Conservation (phyloP, 495 filamentous ascomycete genomes). For the Xylaria flabelliformis region DNA sequence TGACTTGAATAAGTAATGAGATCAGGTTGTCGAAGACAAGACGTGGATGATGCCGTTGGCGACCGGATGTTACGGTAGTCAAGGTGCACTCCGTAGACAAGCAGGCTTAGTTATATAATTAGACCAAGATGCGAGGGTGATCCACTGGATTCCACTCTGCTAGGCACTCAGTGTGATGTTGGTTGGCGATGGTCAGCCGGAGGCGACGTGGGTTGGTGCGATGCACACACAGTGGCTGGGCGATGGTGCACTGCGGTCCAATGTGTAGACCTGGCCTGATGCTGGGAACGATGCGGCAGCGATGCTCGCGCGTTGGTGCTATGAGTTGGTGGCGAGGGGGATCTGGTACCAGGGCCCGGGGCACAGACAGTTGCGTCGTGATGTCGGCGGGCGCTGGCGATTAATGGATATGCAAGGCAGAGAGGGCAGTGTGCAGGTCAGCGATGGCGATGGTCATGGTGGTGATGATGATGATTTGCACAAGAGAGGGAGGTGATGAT, state of each 20-base stretch:
- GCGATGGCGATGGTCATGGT: constrained; percentile 23
- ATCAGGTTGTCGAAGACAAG: constrained; percentile 21
- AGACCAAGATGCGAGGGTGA: constrained; percentile 37
- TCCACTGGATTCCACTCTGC: constrained; percentile 33
- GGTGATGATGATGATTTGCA: constrained; percentile 31
- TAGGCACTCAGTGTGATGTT: constrained; percentile 17
- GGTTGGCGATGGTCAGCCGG: constrained; percentile 26
- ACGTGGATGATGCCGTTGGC: constrained; percentile 26
- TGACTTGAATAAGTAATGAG: constrained; percentile 17
- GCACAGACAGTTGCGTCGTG: constrained; percentile 3
- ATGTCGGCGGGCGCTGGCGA: constrained; percentile 16
- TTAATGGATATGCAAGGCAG: constrained; percentile 26
- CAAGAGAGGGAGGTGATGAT: constrained; percentile 31
- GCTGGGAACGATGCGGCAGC: constrained; percentile 16
- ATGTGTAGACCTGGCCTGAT: constrained; percentile 4
- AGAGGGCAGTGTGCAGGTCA: constrained; percentile 19
- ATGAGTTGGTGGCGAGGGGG: constrained; percentile 21
- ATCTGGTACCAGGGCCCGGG: background rate
- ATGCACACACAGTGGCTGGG: constrained; percentile 21
- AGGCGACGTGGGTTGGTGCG: constrained; percentile 18
- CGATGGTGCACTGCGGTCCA: constrained; percentile 21
- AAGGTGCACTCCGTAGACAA: constrained; percentile 16
- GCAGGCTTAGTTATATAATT: constrained; percentile 35
- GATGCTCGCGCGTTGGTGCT: constrained; percentile 14
- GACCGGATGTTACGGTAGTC: constrained; percentile 14